Percentiles rank a stretch among this genome's conserved stretches.
Conservation (phyloP, 306 rosid genomes). For the Acacia crassicarpa region DNA sequence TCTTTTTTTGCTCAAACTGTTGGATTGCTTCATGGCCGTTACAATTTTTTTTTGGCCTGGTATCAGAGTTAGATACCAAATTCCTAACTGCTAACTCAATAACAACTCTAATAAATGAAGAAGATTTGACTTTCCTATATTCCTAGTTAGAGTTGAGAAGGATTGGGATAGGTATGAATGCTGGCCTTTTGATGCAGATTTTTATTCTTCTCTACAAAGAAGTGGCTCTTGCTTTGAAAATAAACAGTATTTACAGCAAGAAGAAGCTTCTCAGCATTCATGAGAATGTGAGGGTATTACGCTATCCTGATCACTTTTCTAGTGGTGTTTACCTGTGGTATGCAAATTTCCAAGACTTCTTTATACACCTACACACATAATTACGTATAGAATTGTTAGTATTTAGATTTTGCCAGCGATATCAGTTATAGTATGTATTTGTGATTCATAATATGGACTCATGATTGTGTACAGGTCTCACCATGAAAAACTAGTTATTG, state of each 20-base stretch:
- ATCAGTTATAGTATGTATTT: conserved; percentile 21
- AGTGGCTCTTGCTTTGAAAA: conserved; percentile 96
- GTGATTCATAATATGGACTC: conserved; percentile 47
- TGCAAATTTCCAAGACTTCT: conserved; percentile 27
- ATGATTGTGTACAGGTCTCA: conserved; percentile 80
- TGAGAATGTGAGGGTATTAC: conserved; percentile 95
- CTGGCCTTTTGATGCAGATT: conserved; percentile 53
- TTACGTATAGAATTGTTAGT: conserved; percentile 2
- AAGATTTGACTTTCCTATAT: conserved; percentile 2
- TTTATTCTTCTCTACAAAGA: conserved; percentile 97
- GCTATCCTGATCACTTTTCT: conserved; percentile 98
- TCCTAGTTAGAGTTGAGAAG: neutral
- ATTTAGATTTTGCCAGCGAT: conserved; percentile 15
- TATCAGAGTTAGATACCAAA: neutral
- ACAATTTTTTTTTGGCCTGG: neutral
- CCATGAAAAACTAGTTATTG: conserved; percentile 98
- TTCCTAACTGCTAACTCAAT: neutral
- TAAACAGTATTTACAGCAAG: conserved; percentile 97
- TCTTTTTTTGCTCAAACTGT: too few species aligned
- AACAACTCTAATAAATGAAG: neutral
- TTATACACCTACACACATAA: neutral
- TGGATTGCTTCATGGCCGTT: neutral
- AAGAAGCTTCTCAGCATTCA: conserved; percentile 85
- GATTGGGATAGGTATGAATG: conserved; percentile 13
- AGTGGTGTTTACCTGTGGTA: conserved; percentile 96